Evolutionary conservation across 1,139 yeast genomes (phyloP), one percentile per base, ranked within the genome.

Genomic region (Scheffersomyces stambukii): DNA sequence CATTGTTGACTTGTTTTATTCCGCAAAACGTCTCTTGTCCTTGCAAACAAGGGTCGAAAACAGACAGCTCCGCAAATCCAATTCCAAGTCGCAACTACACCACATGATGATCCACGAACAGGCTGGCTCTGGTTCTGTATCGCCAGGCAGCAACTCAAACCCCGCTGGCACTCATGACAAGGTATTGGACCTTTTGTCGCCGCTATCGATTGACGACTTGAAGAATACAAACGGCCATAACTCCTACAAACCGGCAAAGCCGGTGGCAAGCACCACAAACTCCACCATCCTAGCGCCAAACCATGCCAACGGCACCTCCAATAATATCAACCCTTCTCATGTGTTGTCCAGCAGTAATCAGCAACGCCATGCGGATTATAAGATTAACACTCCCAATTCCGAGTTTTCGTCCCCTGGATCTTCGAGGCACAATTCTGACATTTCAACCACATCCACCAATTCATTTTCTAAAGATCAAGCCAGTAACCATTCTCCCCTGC

Each of bases 21-120:
- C 70, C 14, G 73, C 72, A 5, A 63, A 60, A 41, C 60, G 60
- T 38, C 50, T 67, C 24, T 46, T 66, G 28, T 46, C 61, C 14
- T 53, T 65, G 25, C 67, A 65, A 39, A 55, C 65, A 14, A 43
- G 74, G 30, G 64, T 65, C 24, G 68, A 62, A 36, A 65, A 67
- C 42, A 49, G 71, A 31, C 64, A 58, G 27, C 38, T 60, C 14
- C 50, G 74, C 24, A 62, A 62, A 37, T 60, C 60, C 17, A 61
- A 52, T 41, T 37, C 45, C 21, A 52, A 52, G 25, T 28, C 43
- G 13, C 61, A 56, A 36, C 38, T 45, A 25, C 31, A 33, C 25
- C 54, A 43, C 29, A 24, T 25, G 13, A 16, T 35, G 16, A 16
- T 22, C 22, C 25, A 20, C 15, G 19, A 32, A 15, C 21, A 12